Percentiles rank a stretch among this genome's conserved stretches.
phyloP scores from a whole-genome alignment of 2,329 filamentous ascomycete species.

The Arthrobotrys entomopaga region DNA sequence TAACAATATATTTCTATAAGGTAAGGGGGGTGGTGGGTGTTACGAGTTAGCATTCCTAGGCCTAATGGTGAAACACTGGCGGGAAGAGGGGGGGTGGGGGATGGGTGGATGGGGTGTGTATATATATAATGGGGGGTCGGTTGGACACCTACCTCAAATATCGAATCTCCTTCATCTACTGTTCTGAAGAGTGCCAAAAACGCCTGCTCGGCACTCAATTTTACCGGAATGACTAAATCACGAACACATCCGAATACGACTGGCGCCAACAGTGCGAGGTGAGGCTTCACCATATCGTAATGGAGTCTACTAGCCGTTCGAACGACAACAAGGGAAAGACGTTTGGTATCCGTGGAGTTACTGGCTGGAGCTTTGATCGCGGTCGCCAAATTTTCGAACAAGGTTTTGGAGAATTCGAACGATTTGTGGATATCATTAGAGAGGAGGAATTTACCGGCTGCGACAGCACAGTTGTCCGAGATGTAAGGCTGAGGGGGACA shows the following conservation, averaged over 20 bases:
- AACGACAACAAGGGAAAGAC: constrained; percentile 84
- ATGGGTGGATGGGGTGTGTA: not conserved
- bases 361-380: constrained; percentile 71
- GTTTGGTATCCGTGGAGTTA: constrained; percentile 74
- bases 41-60: constrained; percentile 42
- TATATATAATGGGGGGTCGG: constrained; percentile 23
- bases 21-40: constrained; percentile 32
- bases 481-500: constrained; percentile 76
- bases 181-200: constrained; percentile 92
- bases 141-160: constrained; percentile 56
- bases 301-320: constrained; percentile 84
- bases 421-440: constrained; percentile 70
- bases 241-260: constrained; percentile 89
- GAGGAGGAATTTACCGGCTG: constrained; percentile 89
- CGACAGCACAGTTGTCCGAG: constrained; percentile 86
- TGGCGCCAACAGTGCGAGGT: constrained; percentile 80
- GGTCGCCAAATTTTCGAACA: constrained; percentile 80
- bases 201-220: constrained; percentile 91
- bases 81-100: not conserved
- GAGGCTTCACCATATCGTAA: constrained; percentile 78
- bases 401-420: constrained; percentile 79
- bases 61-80: constrained; percentile 20
- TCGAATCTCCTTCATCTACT: constrained; percentile 76
- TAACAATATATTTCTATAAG: constrained; percentile 58
- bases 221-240: constrained; percentile 92